A percentile compares a stretch with the other conserved stretches of the same genome.
These are phyloP conservation scores for Acacia crassicarpa DNA, from an alignment of 306 rosid species.

Conservation along the genomic window DNA sequence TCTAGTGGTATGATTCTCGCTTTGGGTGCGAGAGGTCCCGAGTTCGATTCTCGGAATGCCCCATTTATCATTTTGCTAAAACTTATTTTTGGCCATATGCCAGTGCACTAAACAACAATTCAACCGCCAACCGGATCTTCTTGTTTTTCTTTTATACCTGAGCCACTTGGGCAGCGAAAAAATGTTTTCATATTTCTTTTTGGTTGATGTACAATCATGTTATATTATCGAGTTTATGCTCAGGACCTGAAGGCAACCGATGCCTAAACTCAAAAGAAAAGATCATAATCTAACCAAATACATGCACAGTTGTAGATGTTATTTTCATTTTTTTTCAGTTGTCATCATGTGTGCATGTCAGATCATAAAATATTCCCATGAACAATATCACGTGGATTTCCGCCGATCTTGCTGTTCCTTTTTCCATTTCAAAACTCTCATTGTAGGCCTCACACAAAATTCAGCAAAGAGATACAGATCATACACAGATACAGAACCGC, in stretches of 20 bases:
- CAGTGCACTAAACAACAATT: background rate
- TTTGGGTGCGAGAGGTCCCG: slow-evolving; percentile 24
- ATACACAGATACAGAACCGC: background rate
- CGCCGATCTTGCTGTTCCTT: background rate
- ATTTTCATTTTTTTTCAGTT: background rate
- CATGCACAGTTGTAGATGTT: background rate
- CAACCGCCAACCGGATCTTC: background rate
- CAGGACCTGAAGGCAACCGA: background rate
- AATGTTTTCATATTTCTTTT: background rate
- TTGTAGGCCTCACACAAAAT: background rate
- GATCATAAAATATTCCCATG: background rate
- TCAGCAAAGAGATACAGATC: background rate
- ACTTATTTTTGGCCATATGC: background rate
- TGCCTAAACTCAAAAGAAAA: background rate
- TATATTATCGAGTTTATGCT: no score
- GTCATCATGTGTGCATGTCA: background rate
- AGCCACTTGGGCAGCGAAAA: background rate
- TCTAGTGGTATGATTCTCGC: slow-evolving; percentile 22
- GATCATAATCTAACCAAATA: background rate
- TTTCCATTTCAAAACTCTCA: background rate
- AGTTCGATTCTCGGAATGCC: slow-evolving; percentile 19
- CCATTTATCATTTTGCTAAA: background rate
- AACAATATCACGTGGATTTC: background rate
- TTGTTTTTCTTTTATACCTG: background rate
- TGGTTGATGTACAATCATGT: background rate